These are phyloP conservation scores for Vicia faba DNA, from an alignment of 306 rosid species.

Conservation along the genomic window DNA sequence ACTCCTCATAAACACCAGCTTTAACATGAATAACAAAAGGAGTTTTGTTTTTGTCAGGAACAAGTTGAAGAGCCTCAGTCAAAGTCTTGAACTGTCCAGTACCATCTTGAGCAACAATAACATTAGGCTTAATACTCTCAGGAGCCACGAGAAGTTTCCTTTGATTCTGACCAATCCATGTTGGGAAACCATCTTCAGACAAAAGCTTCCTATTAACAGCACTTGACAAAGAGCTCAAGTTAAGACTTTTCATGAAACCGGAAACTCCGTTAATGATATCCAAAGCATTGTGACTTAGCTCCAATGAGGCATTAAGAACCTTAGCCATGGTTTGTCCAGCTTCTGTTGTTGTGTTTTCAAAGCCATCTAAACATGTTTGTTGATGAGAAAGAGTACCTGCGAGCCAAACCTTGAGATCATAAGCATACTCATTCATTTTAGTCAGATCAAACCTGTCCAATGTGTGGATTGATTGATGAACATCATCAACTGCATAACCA, in stretches of 20 bases:
- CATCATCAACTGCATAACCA: conserved; percentile 62
- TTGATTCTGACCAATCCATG: conserved; percentile 42
- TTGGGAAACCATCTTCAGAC: conserved; percentile 38
- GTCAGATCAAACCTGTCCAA: conserved; percentile 45
- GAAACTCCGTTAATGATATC: conserved; percentile 55
- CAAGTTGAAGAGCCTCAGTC: conserved; percentile 50
- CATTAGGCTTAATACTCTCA: conserved; percentile 42
- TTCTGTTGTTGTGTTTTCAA: conserved; percentile 53
- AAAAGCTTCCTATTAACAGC: conserved; percentile 40
- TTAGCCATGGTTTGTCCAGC: conserved; percentile 57
- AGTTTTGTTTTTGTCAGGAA: conserved; percentile 50
- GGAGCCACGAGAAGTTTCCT: conserved; percentile 39
- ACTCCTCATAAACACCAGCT: conserved; percentile 65
- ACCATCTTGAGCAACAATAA: conserved; percentile 73
- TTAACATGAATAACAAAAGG: conserved; percentile 72
- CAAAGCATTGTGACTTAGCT: conserved; percentile 68
- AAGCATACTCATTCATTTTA: conserved; percentile 42
- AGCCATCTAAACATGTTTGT: conserved; percentile 74
- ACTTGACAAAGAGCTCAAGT: not conserved
- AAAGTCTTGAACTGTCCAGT: conserved; percentile 58
- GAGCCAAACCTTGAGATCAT: conserved; percentile 75
- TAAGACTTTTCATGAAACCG: conserved; percentile 24
- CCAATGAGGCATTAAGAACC: conserved; percentile 48
- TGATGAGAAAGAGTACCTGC: conserved; percentile 67
- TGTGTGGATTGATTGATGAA: conserved; percentile 37